Evolutionary conservation across 208 protist genomes (phyloP).

Genomic region (Acanthamoeba royreba): DNA sequence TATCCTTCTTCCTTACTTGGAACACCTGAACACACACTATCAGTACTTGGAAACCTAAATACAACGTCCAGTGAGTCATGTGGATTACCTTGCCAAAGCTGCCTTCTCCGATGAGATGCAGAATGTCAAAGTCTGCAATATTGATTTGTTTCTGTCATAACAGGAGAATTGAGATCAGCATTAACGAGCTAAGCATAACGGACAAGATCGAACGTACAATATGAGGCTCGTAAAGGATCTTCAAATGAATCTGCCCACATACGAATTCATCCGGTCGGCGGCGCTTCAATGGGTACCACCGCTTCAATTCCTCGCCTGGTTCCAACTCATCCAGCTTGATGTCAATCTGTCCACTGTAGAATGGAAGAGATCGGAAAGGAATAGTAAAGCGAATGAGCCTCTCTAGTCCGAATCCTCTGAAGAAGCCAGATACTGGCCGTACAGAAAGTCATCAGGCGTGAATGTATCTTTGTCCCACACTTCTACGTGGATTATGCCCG

Average conservation of each 20-base stretch:
- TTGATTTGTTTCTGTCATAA: background rate
- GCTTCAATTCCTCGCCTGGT: background rate
- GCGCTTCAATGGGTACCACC: background rate
- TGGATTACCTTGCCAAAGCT: constrained; percentile 77
- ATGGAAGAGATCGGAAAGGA: background rate
- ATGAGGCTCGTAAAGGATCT: background rate
- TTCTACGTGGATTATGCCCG: background rate
- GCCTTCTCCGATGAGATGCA: constrained; percentile 64
- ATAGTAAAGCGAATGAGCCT: background rate
- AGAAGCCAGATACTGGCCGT: no score
- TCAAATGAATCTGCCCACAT: background rate
- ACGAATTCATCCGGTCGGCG: background rate
- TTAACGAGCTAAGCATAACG: background rate
- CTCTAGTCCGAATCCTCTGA: no score
- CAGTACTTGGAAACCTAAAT: no score
- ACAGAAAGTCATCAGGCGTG: constrained; percentile 28
- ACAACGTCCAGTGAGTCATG: constrained; percentile 3
- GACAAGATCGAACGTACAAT: background rate
- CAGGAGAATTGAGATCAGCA: background rate
- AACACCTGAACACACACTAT: constrained; percentile 63
- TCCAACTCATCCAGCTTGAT: background rate
- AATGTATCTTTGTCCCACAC: constrained; percentile 16
- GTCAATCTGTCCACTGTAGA: background rate
- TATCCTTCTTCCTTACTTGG: constrained; percentile 72
- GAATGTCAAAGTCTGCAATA: constrained; percentile 57